Conservation (phyloP, 805 yeast genomes). For the Candida loeiensis region DNA sequence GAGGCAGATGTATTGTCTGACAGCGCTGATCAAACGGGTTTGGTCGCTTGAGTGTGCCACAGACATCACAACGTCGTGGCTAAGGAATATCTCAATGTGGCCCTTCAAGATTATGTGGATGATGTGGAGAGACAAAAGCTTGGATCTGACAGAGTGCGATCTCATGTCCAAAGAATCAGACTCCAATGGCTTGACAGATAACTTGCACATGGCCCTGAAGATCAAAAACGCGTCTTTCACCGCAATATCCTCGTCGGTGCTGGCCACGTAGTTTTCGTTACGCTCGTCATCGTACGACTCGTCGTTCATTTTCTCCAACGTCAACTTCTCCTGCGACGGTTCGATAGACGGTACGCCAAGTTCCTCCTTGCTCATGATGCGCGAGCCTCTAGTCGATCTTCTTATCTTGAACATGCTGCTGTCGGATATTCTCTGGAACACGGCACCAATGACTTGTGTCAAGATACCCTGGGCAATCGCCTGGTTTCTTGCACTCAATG, state of each 20-base stretch:
- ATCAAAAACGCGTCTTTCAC: constrained; percentile 90
- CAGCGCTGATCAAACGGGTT: constrained; percentile 68
- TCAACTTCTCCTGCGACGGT: constrained; percentile 36
- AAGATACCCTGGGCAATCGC: constrained; percentile 93
- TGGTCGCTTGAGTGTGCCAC: constrained; percentile 48
- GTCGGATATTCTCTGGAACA: constrained; percentile 64
- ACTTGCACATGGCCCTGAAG: constrained; percentile 91
- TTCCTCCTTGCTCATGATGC: constrained; percentile 13
- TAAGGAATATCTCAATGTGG: constrained; percentile 76
- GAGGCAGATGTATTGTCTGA: constrained; percentile 79
- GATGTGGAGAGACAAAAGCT: constrained; percentile 80
- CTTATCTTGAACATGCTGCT: constrained; percentile 12
- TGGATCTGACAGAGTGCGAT: constrained; percentile 89
- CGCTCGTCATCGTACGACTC: constrained; percentile 48
- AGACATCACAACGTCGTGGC: constrained; percentile 51
- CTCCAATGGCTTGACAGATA: constrained; percentile 82
- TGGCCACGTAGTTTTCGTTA: constrained; percentile 42
- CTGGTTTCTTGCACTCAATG: constrained; percentile 79
- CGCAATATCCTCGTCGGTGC: constrained; percentile 60
- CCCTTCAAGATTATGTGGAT: constrained; percentile 82
- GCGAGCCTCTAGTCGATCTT: constrained; percentile 3
- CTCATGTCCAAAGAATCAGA: constrained; percentile 75
- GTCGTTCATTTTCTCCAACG: constrained; percentile 55
- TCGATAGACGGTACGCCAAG: constrained; percentile 8
- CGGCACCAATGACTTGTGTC: constrained; percentile 82